Percentiles rank a stretch among this genome's conserved stretches.
Evolutionary conservation across 139 green algal genomes (phyloP).

Genomic region (Coelastrella sp.): DNA sequence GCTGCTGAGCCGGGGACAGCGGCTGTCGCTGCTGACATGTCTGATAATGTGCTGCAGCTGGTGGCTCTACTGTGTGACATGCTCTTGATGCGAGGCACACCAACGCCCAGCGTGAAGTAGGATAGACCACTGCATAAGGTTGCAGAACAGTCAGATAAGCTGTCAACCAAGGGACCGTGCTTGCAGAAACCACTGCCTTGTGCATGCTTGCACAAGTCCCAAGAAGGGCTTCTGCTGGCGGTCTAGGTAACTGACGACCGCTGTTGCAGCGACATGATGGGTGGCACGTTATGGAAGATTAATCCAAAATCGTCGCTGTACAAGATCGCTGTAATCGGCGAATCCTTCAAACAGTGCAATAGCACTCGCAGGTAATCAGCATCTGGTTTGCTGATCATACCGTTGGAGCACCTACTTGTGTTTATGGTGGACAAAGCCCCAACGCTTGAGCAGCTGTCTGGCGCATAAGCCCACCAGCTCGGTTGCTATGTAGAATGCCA

Average conservation of each 20-base stretch:
- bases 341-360: no score
- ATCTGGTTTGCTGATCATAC: no score
- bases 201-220: no score
- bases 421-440: slow-evolving; percentile 42
- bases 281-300: no score
- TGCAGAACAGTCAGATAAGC: background rate
- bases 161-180: no score
- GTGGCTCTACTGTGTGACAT: background rate
- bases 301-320: no score
- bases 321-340: no score
- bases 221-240: no score
- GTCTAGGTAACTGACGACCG: no score
- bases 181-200: no score
- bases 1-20: background rate
- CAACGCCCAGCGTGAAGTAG: slow-evolving; percentile 38
- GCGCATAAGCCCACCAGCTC: slow-evolving; percentile 47
- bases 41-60: slow-evolving; percentile 9
- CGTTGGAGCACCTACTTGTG: slow-evolving; percentile 34
- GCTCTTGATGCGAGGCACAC: background rate
- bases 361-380: no score
- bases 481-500: slow-evolving; percentile 51
- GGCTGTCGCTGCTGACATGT: slow-evolving; percentile 31
- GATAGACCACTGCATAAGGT: slow-evolving; percentile 32
- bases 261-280: no score
- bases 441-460: slow-evolving; percentile 37